Evolutionary conservation across 2,329 filamentous ascomycete species (phyloP).

Genomic region (Fusarium odoratissimum): DNA sequence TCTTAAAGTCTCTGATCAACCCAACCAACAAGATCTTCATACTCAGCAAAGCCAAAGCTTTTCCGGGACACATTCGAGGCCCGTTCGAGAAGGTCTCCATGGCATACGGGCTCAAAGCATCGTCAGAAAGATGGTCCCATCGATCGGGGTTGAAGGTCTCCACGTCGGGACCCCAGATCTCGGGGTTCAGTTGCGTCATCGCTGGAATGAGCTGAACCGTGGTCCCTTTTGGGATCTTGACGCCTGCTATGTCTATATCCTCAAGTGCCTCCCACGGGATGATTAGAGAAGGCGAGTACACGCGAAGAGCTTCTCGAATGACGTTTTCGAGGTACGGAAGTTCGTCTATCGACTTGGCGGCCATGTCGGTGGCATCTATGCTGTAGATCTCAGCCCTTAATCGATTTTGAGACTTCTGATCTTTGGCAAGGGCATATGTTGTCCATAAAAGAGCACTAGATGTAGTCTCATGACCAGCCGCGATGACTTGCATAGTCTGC

Average conservation of each 20-base stretch:
- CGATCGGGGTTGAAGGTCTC: not conserved
- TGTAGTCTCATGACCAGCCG: slow-evolving; percentile 29
- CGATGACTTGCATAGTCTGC: slow-evolving; percentile 28
- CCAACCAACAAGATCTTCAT: slow-evolving; percentile 17
- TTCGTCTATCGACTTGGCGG: slow-evolving; percentile 8
- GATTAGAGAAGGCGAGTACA: slow-evolving; percentile 15
- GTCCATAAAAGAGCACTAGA: slow-evolving; percentile 11
- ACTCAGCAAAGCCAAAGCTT: slow-evolving; percentile 17
- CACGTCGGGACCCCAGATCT: slow-evolving; percentile 15
- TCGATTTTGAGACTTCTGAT: not conserved
- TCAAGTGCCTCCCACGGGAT: slow-evolving; percentile 21
- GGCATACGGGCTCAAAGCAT: slow-evolving; percentile 1
- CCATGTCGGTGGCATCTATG: rapidly evolving
- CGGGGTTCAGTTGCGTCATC: slow-evolving; percentile 18
- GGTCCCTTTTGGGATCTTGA: slow-evolving; percentile 16
- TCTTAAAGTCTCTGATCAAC: slow-evolving; percentile 7
- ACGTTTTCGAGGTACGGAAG: slow-evolving; percentile 21
- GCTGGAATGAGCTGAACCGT: slow-evolving; percentile 18
- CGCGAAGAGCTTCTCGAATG: slow-evolving; percentile 15
- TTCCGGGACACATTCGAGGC: slow-evolving; percentile 26
- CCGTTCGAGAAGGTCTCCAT: slow-evolving; percentile 20
- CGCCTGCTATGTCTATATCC: not conserved
- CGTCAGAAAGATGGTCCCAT: not conserved
- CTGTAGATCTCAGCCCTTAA: not conserved
- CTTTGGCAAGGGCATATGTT: slow-evolving; percentile 10